These are phyloP conservation scores for Cytospora mali DNA, from an alignment of 2,329 filamentous ascomycete species.

Conservation along the genomic window DNA sequence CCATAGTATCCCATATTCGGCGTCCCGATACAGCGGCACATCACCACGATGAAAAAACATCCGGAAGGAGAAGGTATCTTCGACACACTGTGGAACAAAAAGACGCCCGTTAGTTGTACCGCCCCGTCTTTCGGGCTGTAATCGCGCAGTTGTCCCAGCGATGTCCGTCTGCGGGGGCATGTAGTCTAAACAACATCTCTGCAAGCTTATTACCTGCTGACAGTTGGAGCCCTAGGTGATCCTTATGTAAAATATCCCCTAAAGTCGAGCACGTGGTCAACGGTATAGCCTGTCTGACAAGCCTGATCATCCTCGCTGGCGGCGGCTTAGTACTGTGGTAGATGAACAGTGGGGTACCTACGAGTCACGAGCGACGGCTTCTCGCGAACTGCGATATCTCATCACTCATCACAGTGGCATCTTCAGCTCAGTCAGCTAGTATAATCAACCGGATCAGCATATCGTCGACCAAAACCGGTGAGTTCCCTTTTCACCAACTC, in stretches of 20 bases:
- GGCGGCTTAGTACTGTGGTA: neutral
- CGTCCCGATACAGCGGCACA: no score
- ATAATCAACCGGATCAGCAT: neutral
- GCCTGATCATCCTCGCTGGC: neutral
- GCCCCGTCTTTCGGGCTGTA: neutral
- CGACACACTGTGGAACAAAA: no score
- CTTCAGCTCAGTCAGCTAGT: neutral
- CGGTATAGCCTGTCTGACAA: neutral
- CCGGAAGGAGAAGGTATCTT: no score
- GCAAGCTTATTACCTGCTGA: slow-evolving; percentile 1
- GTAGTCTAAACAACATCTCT: neutral
- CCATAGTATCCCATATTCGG: neutral
- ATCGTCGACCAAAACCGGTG: neutral
- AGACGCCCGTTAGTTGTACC: no score
- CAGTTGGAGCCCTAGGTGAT: neutral
- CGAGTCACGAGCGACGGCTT: neutral
- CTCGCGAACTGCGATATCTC: neutral
- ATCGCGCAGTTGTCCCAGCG: neutral
- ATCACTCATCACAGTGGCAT: neutral
- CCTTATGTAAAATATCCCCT: neutral
- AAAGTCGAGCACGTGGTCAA: neutral
- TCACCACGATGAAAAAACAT: neutral
- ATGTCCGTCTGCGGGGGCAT: neutral
- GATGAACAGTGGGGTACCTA: neutral
- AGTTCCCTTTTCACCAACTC: no score